Base-by-base conservation (phyloP, 805 yeast genomes). In the Candida ovalis region DNA sequence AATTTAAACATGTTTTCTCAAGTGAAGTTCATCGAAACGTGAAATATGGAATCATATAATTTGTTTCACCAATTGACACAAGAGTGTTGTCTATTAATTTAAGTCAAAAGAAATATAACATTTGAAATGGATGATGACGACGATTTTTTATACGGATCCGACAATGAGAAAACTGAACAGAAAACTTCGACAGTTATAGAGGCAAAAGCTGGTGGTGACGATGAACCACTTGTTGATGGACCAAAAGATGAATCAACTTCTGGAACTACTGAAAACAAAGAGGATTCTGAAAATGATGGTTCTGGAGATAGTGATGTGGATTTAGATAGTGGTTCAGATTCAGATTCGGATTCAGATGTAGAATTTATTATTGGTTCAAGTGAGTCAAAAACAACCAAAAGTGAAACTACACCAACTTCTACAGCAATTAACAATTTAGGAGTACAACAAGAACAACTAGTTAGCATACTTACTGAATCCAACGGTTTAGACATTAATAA, bases 311-410 rank as follows among this genome's bases (percentile, higher is more conserved):
- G 43, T 18, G 59, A 48, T 18, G 58, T 46, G 10, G 64, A 58
- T 17, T 67, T 64, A 4, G 28, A 25, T 25, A 75, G 63, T 2
- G 77, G 71, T 3, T 78, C 69, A 2, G 78, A 68, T 2, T 73
- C 68, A 3, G 76, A 70, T 15, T 77, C 68, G 12, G 81, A 74
- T 40, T 70, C 73, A n/a, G 85, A 78, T 51, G 84, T 91, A 32
- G 97, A 91, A 66, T 86, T 92, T 61, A 86, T 91, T 42, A 86
- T 91, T 43, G 84, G 84, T 7, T 60, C 63, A 15, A 30, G 49
- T 22, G 78, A 76, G 30, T 43, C 60, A 2, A 51, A 55, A 24
- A 43, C 54, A 8, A 13, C 56, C 44, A 47, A 48, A 13, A 55
- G 45, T n/a, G 51, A 42, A 27, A 46, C 52, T 49, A 17, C 23